A percentile compares a stretch with the other conserved stretches of the same genome.
phyloP scores from a whole-genome alignment of 2,329 filamentous ascomycete species.

The Pezicula radicicola region DNA sequence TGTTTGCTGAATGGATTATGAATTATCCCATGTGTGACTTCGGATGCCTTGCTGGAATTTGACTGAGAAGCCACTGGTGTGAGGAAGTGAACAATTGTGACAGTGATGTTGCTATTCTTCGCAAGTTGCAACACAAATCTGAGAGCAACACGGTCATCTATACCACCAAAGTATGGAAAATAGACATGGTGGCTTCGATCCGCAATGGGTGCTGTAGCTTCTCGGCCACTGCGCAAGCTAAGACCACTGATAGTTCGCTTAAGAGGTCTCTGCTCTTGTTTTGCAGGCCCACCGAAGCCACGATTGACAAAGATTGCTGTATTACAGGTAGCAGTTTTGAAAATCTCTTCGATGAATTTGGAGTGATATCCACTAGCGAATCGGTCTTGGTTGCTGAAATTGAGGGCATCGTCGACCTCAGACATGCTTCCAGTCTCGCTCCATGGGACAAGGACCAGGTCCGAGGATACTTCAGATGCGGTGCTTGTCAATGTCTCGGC shows the following conservation, averaged over 20 bases:
- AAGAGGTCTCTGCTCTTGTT: slow-evolving; percentile 35
- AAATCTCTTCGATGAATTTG: slow-evolving; percentile 66
- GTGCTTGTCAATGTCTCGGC: slow-evolving; percentile 72
- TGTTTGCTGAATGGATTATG: neutral
- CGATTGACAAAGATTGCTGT: slow-evolving; percentile 80
- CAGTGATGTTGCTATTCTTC: slow-evolving; percentile 74
- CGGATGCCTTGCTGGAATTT: slow-evolving; percentile 7
- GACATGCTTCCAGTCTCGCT: slow-evolving; percentile 73
- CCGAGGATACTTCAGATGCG: slow-evolving; percentile 66
- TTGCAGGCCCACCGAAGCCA: slow-evolving; percentile 50
- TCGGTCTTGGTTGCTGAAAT: slow-evolving; percentile 47
- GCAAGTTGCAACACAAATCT: slow-evolving; percentile 81
- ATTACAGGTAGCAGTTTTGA: slow-evolving; percentile 62
- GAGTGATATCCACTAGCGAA: slow-evolving; percentile 64
- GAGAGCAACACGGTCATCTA: slow-evolving; percentile 78
- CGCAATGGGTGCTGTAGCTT: slow-evolving; percentile 54
- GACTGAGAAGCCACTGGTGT: slow-evolving; percentile 16
- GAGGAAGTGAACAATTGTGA: slow-evolving; percentile 65
- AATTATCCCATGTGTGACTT: slow-evolving; percentile 6
- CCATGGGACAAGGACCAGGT: slow-evolving; percentile 85
- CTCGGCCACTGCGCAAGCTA: slow-evolving; percentile 58
- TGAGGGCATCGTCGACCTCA: slow-evolving; percentile 51
- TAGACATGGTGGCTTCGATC: slow-evolving; percentile 81
- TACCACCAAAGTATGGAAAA: slow-evolving; percentile 80
- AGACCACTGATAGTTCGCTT: slow-evolving; percentile 49